Conservation (phyloP, 2,329 filamentous ascomycete species). For the Arachnopeziza araneosa region DNA sequence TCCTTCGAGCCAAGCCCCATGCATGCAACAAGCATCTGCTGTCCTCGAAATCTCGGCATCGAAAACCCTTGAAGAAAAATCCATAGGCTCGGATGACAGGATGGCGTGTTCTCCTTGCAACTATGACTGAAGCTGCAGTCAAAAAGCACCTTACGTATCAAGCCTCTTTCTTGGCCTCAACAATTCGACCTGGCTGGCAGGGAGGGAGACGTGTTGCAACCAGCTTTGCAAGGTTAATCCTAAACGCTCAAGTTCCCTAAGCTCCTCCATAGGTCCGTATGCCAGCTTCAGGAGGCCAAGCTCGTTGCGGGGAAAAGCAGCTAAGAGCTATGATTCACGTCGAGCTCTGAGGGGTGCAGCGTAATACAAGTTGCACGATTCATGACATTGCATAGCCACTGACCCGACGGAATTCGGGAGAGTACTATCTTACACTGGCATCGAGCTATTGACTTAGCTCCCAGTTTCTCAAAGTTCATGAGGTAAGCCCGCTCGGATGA, state of each 20-base stretch:
- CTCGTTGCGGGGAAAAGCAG: not conserved
- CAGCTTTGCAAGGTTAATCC: not conserved
- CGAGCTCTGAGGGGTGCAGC: not conserved
- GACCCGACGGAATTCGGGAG: not conserved
- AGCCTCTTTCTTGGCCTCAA: too few species aligned
- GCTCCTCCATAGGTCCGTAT: not conserved
- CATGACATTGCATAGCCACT: not conserved
- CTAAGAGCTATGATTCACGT: not conserved
- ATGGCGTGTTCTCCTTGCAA: not conserved
- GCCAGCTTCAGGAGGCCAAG: not conserved
- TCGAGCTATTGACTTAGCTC: not conserved
- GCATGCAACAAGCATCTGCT: not conserved
- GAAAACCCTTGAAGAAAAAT: not conserved
- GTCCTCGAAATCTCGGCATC: not conserved
- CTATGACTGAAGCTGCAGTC: not conserved
- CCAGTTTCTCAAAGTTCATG: not conserved
- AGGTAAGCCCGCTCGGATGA: not conserved
- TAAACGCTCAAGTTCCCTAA: not conserved
- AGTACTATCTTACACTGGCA: not conserved
- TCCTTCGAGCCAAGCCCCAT: not conserved
- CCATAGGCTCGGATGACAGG: not conserved
- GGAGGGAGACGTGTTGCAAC: too few species aligned
- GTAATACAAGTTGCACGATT: not conserved
- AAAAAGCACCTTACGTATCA: not conserved
- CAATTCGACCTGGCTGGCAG: not conserved